Percentiles rank a stretch among this genome's conserved stretches.
phyloP scores from a whole-genome alignment of 331 rosid species.

The Arachis monticola region DNA sequence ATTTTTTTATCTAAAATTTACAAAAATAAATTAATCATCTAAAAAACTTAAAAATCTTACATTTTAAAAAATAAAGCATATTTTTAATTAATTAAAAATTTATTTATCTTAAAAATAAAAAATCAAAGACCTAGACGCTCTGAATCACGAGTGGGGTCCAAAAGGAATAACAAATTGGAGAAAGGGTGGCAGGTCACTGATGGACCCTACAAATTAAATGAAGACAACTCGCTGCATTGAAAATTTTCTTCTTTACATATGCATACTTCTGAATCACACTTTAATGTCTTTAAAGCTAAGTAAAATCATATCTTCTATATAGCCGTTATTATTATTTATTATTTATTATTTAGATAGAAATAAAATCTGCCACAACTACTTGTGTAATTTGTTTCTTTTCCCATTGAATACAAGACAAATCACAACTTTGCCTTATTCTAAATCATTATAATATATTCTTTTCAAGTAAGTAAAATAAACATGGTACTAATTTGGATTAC shows the following conservation, averaged over 20 bases:
- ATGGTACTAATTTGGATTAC: too few species aligned
- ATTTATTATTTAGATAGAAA: too few species aligned
- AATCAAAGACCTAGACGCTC: too few species aligned
- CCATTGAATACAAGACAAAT: conserved; percentile 35
- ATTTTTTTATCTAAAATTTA: too few species aligned
- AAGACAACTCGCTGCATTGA: conserved; percentile 40
- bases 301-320: conserved; percentile 6
- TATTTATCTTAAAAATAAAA: too few species aligned
- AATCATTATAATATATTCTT: conserved; percentile 26
- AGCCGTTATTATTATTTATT: conserved; percentile 38
- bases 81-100: too few species aligned
- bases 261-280: conserved; percentile 21
- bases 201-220: conserved; percentile 29
- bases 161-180: not conserved
- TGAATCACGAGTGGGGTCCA: conserved; percentile 43
- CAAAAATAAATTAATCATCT: too few species aligned
- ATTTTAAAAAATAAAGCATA: too few species aligned
- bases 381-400: not conserved
- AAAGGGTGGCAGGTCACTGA: conserved; percentile 1
- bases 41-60: too few species aligned
- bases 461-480: conserved; percentile 11
- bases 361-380: not conserved
- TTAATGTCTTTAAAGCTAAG: conserved; percentile 73
- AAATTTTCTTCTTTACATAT: conserved; percentile 16
- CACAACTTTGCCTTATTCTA: not conserved